phyloP scores from a whole-genome alignment of 2,329 filamentous ascomycete genomes.

The Tolypocladium endophyticum region DNA sequence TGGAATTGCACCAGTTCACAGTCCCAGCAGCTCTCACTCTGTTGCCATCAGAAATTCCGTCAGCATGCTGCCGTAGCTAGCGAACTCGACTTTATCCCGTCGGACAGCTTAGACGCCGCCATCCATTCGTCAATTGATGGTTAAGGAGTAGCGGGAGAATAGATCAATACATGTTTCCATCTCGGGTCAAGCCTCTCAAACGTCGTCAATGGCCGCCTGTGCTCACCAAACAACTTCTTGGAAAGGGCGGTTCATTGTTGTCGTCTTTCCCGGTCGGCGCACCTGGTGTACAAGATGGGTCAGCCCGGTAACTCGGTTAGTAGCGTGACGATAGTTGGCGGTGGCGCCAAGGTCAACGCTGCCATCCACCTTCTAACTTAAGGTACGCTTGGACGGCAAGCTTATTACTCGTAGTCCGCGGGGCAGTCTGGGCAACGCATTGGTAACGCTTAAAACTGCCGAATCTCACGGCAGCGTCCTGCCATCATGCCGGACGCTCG shows the following conservation, averaged over 20 bases:
- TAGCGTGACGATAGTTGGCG: background rate
- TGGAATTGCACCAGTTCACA: background rate
- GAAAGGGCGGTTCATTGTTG: background rate
- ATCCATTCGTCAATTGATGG: too few species aligned
- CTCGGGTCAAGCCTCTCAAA: too few species aligned
- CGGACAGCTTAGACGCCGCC: background rate
- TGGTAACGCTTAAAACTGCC: background rate
- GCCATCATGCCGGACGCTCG: background rate
- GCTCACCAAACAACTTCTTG: background rate
- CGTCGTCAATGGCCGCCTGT: background rate
- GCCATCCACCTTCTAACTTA: background rate
- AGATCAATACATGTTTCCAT: too few species aligned
- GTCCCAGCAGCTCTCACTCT: background rate
- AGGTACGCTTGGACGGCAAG: background rate
- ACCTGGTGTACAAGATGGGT: background rate
- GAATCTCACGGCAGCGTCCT: background rate
- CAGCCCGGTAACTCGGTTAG: background rate
- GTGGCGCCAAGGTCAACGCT: background rate
- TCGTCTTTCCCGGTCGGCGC: background rate
- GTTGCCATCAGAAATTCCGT: background rate
- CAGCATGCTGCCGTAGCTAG: background rate
- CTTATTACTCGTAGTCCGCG: background rate
- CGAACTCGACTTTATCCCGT: too few species aligned
- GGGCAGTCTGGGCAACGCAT: background rate
- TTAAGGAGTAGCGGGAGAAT: background rate